Percentiles rank a stretch among this genome's conserved stretches.
phyloP scores from a whole-genome alignment of 139 green algal genomes.

The Chlorella sorokiniana region DNA sequence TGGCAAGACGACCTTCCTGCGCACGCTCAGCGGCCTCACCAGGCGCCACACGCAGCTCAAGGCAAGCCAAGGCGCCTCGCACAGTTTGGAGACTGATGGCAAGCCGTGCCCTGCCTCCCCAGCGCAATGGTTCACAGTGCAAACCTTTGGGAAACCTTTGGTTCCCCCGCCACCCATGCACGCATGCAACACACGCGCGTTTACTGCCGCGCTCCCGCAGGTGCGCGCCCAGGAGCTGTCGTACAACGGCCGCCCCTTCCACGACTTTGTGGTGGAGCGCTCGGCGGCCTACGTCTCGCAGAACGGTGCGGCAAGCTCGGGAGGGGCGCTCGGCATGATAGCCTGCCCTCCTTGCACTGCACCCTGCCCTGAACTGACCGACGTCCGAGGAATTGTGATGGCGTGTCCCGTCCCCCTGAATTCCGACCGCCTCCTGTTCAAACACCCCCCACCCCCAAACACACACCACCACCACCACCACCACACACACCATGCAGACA shows the following conservation, averaged over 20 bases:
- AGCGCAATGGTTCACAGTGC: too few species aligned
- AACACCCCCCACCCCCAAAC: neutral
- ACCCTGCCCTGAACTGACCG: too few species aligned
- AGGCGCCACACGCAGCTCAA: constrained; percentile 23
- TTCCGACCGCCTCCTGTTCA: neutral
- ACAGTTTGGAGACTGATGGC: neutral
- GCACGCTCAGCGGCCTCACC: constrained; percentile 54
- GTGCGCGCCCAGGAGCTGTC: constrained; percentile 35
- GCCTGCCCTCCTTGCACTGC: too few species aligned
- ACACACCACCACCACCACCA: neutral
- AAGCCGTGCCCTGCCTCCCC: neutral
- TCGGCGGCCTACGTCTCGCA: constrained; percentile 63
- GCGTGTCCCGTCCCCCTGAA: too few species aligned
- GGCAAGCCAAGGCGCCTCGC: neutral
- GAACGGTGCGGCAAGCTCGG: constrained; percentile 7
- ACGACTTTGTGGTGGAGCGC: constrained; percentile 50
- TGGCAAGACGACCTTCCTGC: constrained; percentile 69
- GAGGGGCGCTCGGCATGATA: neutral
- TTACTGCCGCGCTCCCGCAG: constrained; percentile 15
- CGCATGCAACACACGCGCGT: neutral
- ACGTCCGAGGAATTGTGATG: too few species aligned
- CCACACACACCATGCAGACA: constrained; percentile 14
- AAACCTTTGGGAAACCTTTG: too few species aligned
- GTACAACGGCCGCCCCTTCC: constrained; percentile 56
- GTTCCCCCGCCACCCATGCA: too few species aligned